A percentile compares a stretch with the other conserved stretches of the same genome.
Conservation (phyloP, 768 basidiomycete genomes). For the Naganishia antarctica region DNA sequence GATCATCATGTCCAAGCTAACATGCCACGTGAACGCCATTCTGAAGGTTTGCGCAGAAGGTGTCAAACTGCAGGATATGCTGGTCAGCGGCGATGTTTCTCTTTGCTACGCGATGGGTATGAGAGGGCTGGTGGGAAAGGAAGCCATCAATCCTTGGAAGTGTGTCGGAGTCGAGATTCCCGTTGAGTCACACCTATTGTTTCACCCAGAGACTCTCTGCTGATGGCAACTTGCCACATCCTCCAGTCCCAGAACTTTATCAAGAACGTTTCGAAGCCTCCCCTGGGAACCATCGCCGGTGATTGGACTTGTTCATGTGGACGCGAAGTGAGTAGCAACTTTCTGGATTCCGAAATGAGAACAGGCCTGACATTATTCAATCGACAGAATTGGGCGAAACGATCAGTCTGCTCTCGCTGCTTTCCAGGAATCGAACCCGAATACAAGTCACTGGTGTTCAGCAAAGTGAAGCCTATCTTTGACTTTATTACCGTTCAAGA, state of each 20-base stretch:
- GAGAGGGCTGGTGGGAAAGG: conserved; percentile 28
- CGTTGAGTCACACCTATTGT: too few species aligned
- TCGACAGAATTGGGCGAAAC: conserved; percentile 30
- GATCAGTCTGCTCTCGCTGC: conserved; percentile 29
- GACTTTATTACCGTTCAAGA: conserved; percentile 17
- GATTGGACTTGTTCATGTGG: conserved; percentile 31
- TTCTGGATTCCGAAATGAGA: not conserved
- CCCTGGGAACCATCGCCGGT: conserved; percentile 26
- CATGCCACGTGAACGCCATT: conserved; percentile 24
- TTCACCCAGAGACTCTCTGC: not conserved
- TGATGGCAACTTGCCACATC: not conserved
- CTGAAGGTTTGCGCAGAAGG: conserved; percentile 15
- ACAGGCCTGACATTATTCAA: not conserved
- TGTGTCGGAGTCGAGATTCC: conserved; percentile 27
- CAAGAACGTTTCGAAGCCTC: conserved; percentile 28
- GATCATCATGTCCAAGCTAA: conserved; percentile 19
- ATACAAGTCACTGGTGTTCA: conserved; percentile 27
- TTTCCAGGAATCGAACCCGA: conserved; percentile 31
- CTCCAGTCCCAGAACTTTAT: conserved; percentile 21
- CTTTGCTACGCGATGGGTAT: conserved; percentile 28
- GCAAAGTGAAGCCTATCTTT: conserved; percentile 25
- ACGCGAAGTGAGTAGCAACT: conserved; percentile 20
- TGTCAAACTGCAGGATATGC: conserved; percentile 19
- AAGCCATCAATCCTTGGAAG: conserved; percentile 31
- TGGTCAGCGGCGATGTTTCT: conserved; percentile 27